A percentile compares a stretch with the other conserved stretches of the same genome.
phyloP scores from a whole-genome alignment of 208 protist genomes.

The Trypanosoma platydactyli region DNA sequence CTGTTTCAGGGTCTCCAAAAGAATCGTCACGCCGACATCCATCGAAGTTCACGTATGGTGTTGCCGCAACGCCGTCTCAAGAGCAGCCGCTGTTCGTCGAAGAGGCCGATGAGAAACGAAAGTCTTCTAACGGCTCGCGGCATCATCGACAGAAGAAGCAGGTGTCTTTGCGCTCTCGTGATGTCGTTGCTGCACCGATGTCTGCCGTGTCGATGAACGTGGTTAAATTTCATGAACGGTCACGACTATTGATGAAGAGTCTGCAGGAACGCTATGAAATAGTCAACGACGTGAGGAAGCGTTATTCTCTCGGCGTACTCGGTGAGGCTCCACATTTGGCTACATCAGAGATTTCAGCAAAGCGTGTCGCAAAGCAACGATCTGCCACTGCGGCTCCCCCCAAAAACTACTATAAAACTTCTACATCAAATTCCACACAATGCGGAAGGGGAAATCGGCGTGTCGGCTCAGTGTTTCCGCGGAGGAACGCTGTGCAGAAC shows the following conservation, averaged over 20 bases:
- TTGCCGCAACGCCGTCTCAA: neutral
- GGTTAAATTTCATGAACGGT: neutral
- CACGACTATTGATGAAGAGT: conserved; percentile 3
- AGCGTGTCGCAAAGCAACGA: neutral
- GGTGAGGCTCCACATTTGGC: conserved; percentile 4
- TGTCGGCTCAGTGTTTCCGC: neutral
- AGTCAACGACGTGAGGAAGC: neutral
- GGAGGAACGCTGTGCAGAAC: neutral
- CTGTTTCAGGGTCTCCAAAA: neutral
- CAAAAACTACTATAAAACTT: neutral
- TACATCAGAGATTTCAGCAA: conserved; percentile 3
- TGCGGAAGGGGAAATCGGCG: neutral
- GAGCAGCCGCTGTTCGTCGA: neutral
- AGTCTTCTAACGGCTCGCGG: neutral
- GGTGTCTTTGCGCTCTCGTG: neutral
- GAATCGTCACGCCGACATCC: neutral
- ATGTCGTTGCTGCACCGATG: neutral
- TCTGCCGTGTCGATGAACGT: neutral
- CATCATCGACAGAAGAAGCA: neutral
- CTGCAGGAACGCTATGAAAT: neutral
- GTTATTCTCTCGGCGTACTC: neutral
- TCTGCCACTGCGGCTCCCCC: neutral
- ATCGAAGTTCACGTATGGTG: conserved; percentile 5
- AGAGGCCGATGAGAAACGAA: neutral
- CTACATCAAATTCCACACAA: neutral